These are phyloP conservation scores for Trichoderma polysporum DNA, from an alignment of 2,329 filamentous ascomycete genomes.

Conservation along the genomic window DNA sequence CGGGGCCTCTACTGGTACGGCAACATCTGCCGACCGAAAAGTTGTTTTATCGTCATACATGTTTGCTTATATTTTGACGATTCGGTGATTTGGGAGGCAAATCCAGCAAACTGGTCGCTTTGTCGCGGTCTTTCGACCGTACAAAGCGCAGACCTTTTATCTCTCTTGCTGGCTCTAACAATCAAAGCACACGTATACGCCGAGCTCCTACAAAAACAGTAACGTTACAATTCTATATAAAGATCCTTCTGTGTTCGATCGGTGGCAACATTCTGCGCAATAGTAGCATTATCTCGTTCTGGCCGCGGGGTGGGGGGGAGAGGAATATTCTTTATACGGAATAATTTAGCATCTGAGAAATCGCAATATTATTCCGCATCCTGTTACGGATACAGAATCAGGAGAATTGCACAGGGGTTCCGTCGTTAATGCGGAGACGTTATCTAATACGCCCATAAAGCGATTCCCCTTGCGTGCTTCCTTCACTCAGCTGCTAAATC, in stretches of 20 bases:
- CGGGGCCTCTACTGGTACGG: neutral
- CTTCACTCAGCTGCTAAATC: neutral
- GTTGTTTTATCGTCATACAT: slow-evolving; percentile 1
- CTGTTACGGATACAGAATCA: neutral
- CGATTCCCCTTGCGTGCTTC: neutral
- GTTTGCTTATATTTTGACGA: neutral
- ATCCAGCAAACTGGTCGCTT: neutral
- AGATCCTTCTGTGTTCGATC: too few relatives aligned
- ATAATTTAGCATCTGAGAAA: neutral
- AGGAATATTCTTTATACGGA: neutral
- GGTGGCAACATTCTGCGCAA: neutral
- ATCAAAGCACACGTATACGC: neutral
- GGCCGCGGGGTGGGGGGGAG: neutral
- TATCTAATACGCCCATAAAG: neutral
- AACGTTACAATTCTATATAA: neutral
- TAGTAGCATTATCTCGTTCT: neutral
- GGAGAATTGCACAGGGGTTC: neutral
- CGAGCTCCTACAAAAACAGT: neutral
- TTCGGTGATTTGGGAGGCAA: neutral
- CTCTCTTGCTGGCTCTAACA: neutral
- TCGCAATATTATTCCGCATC: neutral
- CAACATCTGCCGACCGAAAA: neutral
- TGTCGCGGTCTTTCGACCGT: neutral
- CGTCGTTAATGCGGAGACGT: neutral
- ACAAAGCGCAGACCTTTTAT: neutral